Conservation (phyloP, 108 stramenopile species). For the Cyclotella baltica region DNA sequence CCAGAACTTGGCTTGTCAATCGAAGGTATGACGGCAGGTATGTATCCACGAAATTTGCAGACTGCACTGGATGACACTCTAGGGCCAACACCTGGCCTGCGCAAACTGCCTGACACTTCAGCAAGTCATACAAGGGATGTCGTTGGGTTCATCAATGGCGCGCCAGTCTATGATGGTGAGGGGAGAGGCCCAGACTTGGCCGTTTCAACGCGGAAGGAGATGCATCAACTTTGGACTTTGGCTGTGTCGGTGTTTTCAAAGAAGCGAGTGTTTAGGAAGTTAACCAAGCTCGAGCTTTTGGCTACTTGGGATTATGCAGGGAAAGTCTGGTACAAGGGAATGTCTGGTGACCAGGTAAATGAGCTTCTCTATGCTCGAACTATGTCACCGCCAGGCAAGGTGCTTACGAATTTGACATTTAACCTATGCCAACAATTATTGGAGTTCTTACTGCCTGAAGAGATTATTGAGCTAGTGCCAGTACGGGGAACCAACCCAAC, state of each 20-base stretch:
- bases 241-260: too few species aligned
- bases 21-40: too few species aligned
- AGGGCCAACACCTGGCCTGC: not conserved
- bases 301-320: not conserved
- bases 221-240: too few species aligned
- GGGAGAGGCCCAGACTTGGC: too few species aligned
- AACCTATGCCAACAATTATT: not conserved
- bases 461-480: too few species aligned
- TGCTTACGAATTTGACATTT: not conserved
- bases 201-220: too few species aligned
- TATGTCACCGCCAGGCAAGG: constrained; percentile 4
- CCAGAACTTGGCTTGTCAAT: too few species aligned
- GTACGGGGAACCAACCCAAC: not conserved
- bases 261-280: not conserved
- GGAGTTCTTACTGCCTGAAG: not conserved
- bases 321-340: constrained; percentile 1
- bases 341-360: not conserved
- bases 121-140: not conserved
- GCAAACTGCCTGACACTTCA: not conserved
- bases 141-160: too few species aligned
- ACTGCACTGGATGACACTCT: constrained; percentile 9
- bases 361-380: not conserved
- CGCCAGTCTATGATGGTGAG: too few species aligned
- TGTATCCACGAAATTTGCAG: not conserved
- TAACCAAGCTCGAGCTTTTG: not conserved